Evolutionary conservation across 345 rosid genomes (phyloP).

Genomic region (Salix suchowensis): DNA sequence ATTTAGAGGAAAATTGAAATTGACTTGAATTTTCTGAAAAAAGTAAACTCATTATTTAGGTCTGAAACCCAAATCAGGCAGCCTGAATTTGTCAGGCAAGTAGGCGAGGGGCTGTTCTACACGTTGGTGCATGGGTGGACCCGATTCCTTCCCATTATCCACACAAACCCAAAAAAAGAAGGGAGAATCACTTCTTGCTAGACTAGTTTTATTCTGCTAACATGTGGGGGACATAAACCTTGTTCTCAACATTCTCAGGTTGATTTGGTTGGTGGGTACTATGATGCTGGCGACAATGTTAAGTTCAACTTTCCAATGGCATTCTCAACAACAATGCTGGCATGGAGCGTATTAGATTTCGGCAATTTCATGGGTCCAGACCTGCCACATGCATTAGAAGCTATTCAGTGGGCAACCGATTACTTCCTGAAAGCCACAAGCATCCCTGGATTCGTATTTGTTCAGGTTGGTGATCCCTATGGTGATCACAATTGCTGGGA

Average conservation of each 20-base stretch:
- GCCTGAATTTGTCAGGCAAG: too few relatives aligned
- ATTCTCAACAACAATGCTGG: slow-evolving; percentile 23
- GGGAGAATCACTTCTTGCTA: too few relatives aligned
- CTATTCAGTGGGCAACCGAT: slow-evolving; percentile 24
- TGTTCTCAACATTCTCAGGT: slow-evolving; percentile 10
- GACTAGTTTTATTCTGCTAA: too few relatives aligned
- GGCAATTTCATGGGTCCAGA: slow-evolving; percentile 19
- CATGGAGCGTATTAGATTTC: slow-evolving; percentile 22
- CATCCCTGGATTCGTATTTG: slow-evolving; percentile 24
- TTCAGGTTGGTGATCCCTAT: slow-evolving; percentile 24
- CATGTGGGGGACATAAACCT: neutral
- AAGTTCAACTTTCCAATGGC: slow-evolving; percentile 33
- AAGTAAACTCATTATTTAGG: too few relatives aligned
- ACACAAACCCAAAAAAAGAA: too few relatives aligned
- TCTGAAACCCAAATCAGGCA: too few relatives aligned
- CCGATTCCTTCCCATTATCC: too few relatives aligned
- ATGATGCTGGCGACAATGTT: slow-evolving; percentile 27
- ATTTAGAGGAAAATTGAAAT: too few relatives aligned
- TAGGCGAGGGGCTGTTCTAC: too few relatives aligned
- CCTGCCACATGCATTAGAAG: slow-evolving; percentile 18
- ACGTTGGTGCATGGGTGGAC: too few relatives aligned
- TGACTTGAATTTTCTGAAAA: too few relatives aligned
- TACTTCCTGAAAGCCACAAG: slow-evolving; percentile 23
- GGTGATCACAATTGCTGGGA: slow-evolving; percentile 27
- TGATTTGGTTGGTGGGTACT: slow-evolving; percentile 27